Evolutionary conservation across 2,329 filamentous ascomycete genomes (phyloP), one percentile per base, ranked within the genome.

Genomic region (Colletotrichum coccodes): DNA sequence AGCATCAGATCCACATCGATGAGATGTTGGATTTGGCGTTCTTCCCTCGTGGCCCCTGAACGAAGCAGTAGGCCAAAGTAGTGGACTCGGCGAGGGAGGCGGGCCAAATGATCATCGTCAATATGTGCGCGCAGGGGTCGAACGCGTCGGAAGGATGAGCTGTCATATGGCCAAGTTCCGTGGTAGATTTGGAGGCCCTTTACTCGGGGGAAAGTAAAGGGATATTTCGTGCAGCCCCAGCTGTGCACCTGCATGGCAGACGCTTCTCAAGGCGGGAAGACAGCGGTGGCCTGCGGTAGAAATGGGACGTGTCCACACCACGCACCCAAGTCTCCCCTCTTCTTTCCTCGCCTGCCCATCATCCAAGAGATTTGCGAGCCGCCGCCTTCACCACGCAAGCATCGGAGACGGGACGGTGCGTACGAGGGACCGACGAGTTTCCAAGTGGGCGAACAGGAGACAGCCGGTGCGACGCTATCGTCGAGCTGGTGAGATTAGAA

Each of bases 161-260:
- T 68, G 60, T 64, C 46, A 64, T 60, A 54, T 53, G 26, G 53
- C 65, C 47, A 54, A 64, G 47, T 38, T 32, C 47, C 14, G 50
- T 49, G 23, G 54, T 49, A 42, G 21, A 38, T 59, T 6, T 40
- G 18, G 46, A 64, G n/a, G 53, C 14, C 64, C n/a, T 63, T 53
- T 46, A 18, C 40, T 46, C 23, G 59, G 52, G 47, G 36, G 46
- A 14, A 23, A 26, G 34, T 28, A 38, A 42, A 56, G 50, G 50
- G 42, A 40, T 67, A 63, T 68, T 59, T 53, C 46, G 46, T 64
- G 64, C 53, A 68, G 53, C 46, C 38, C 46, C 60, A 49, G 53
- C 53, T 47, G 46, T 32, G 53, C 28, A 50, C 21, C 59, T 67
- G 64, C 64, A 67, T 50, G 42, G 46, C 21, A 64, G 47, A 32